Evolutionary conservation across 2,329 filamentous ascomycete genomes (phyloP).

Genomic region (Chaetoscypha palmicola): DNA sequence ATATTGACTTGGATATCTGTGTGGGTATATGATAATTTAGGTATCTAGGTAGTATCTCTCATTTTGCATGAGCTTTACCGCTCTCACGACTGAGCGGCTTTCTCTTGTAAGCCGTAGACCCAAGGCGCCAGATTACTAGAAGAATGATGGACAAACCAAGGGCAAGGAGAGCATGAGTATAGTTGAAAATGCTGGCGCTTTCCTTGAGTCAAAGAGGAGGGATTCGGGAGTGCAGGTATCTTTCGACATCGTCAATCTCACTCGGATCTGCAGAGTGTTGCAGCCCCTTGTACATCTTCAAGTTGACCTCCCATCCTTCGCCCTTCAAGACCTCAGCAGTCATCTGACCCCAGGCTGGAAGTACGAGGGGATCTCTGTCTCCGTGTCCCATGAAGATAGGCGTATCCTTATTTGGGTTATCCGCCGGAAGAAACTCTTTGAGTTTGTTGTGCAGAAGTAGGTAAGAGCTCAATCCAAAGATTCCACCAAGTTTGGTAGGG

Average conservation of each 20-base stretch:
- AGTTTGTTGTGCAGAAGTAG: constrained; percentile 63
- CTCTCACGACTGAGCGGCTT: no score
- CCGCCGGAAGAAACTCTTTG: constrained; percentile 46
- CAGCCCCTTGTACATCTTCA: constrained; percentile 62
- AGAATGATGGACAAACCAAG: background rate
- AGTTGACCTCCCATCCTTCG: constrained; percentile 65
- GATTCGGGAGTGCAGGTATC: constrained; percentile 42
- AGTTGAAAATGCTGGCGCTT: background rate
- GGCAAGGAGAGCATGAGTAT: background rate
- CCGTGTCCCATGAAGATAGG: constrained; percentile 89
- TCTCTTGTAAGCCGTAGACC: no score
- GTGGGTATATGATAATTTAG: no score
- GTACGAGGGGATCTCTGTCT: constrained; percentile 66
- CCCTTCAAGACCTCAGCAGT: constrained; percentile 61
- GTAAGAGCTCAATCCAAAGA: constrained; percentile 80
- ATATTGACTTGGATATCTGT: no score
- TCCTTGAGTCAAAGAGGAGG: constrained; percentile 33
- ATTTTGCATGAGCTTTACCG: no score
- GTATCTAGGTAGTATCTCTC: no score
- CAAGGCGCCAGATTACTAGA: background rate
- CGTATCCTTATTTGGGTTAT: constrained; percentile 63
- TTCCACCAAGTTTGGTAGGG: constrained; percentile 70
- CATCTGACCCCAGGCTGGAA: constrained; percentile 57
- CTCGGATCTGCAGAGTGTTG: constrained; percentile 67
- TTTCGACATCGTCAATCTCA: constrained; percentile 78